A percentile compares a stretch with the other conserved stretches of the same genome.
phyloP scores from a whole-genome alignment of 768 basidiomycete species.

The Harrya chromipes region DNA sequence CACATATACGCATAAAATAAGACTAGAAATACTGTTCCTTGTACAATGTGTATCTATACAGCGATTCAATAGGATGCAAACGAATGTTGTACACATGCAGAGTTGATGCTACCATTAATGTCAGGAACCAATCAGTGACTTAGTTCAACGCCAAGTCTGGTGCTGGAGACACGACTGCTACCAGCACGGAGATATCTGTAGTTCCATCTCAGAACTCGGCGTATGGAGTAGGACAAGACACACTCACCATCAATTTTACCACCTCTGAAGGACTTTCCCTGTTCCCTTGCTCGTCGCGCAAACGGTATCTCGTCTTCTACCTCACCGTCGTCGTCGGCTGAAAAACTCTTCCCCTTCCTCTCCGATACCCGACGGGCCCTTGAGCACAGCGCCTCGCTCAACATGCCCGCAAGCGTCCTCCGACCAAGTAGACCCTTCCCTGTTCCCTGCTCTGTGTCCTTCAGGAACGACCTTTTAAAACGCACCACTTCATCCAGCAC shows the following conservation, averaged over 20 bases:
- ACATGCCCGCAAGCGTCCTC: constrained; percentile 61
- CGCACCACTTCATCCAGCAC: constrained; percentile 76
- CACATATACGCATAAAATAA: constrained; percentile 12
- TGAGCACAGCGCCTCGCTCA: constrained; percentile 78
- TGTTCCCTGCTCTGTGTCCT: constrained; percentile 13
- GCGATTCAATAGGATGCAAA: constrained; percentile 17
- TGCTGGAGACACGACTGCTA: constrained; percentile 59
- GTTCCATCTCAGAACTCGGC: neutral
- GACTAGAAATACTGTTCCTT: constrained; percentile 11
- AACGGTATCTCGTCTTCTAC: constrained; percentile 70
- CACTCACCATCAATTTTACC: constrained; percentile 82
- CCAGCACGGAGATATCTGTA: constrained; percentile 63
- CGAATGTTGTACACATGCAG: constrained; percentile 24
- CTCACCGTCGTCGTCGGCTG: constrained; percentile 22
- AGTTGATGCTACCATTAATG: constrained; percentile 7
- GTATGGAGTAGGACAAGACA: neutral
- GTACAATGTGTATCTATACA: constrained; percentile 28
- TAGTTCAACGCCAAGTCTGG: constrained; percentile 21
- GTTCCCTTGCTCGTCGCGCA: constrained; percentile 72
- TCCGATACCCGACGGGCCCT: constrained; percentile 71
- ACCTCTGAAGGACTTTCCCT: constrained; percentile 67
- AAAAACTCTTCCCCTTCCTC: constrained; percentile 29
- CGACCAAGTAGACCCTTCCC: constrained; percentile 38
- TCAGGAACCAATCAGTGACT: constrained; percentile 2
- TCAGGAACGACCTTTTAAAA: constrained; percentile 44